phyloP scores from a whole-genome alignment of 2,329 filamentous ascomycete species.

The Penicillium occitanis region DNA sequence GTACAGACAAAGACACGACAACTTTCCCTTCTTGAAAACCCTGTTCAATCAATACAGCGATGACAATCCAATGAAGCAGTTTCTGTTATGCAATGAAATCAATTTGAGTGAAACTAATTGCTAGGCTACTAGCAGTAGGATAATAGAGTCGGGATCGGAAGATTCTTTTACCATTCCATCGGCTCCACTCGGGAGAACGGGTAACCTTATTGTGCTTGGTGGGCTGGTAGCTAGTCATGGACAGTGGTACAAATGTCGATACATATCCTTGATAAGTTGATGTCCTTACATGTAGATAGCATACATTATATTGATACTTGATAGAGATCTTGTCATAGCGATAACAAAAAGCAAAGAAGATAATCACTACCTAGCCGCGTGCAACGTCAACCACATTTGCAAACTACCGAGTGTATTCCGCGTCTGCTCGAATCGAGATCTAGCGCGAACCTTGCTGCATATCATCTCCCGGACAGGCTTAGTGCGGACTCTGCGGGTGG shows the following conservation, averaged over 20 bases:
- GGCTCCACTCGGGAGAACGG: not conserved
- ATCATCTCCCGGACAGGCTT: not conserved
- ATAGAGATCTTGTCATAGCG: not conserved
- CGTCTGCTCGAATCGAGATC: not conserved
- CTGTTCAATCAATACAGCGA: not conserved
- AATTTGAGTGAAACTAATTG: not conserved
- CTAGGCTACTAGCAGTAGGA: too few relatives aligned
- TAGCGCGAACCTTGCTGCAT: constrained; percentile 3
- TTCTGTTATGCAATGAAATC: constrained; percentile 11
- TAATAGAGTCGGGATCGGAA: not conserved
- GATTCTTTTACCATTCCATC: not conserved
- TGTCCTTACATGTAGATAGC: not conserved
- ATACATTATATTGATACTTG: not conserved
- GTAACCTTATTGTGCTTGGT: not conserved
- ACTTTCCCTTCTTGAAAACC: not conserved
- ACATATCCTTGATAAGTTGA: too few relatives aligned
- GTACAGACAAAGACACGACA: not conserved
- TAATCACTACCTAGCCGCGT: not conserved
- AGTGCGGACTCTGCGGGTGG: not conserved
- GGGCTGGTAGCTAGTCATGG: not conserved
- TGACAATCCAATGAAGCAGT: not conserved
- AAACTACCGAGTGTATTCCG: not conserved
- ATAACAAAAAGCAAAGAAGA: not conserved
- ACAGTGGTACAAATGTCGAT: not conserved
- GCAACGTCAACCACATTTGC: not conserved